Base-by-base conservation (phyloP, 2,329 filamentous ascomycete species). In the Chaetomiaceae sp. region DNA sequence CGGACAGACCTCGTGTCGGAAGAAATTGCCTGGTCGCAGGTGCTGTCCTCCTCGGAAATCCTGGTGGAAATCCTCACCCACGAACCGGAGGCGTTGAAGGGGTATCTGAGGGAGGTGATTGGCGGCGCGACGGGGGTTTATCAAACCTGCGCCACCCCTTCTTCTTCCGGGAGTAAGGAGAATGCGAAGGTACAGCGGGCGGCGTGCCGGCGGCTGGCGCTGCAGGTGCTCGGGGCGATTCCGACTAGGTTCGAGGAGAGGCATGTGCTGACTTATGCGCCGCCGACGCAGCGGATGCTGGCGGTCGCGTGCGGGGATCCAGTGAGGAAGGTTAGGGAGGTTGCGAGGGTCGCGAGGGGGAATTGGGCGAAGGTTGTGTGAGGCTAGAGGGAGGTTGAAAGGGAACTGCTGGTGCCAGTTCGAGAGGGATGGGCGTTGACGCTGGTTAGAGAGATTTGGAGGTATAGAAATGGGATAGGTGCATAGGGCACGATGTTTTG, bases 231-330 rank as follows among this genome's bases (percentile, higher is more conserved):
- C 3, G 71, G 71, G 3, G 67, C 70, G 27, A 65, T 83, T 42
- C 77, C 80, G 3, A 63, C 61, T 17, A 70, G 72, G 58, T 79
- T 76, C 58, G 79, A 81, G 54, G 69, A 75, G 11, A 67, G 72
- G 6, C 65, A 75, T 43, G 62, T 82, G 19, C 59, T 79, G 45
- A 68, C 74, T 0, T 71, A 75, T 58, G 71, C 72, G 39, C 70
- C 71, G 25, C 68, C 67, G 48, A 71, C 81, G 39, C 69, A 75
- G 55, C 69, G 75, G 4, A 72, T 78, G 47, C 61, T 83, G 55
- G 73, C 75, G 1, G 60, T 69, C 8, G 78, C 79, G 1, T 80
- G 79, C 46, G 80, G 80, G 1, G 79, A 83, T 58, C 65, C 69
- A 6, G 75, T 80, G 8, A 70, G 81, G 40, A 78, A 79, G 55